Evolutionary conservation across 1,284 basidiomycete species (phyloP), one percentile per base, ranked within the genome.

Genomic region (Ustilago shanxiensis): DNA sequence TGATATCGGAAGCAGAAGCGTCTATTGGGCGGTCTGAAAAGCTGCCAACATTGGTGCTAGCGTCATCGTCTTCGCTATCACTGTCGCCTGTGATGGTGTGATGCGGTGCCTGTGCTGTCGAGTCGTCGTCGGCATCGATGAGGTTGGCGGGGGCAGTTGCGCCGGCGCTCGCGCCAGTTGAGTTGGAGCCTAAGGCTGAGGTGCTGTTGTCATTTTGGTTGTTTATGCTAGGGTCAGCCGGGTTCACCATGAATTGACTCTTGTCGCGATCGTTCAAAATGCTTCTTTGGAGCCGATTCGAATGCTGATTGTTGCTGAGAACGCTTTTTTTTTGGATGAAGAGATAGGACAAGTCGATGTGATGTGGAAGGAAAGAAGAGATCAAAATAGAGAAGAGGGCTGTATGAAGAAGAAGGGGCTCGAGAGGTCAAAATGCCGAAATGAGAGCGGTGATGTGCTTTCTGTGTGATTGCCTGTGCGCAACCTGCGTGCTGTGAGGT

Each of bases 31-130:
- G 59, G 18, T 71, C 68, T 4, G 63, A 56, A 18, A 72, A 66
- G 60, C 70, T 66, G 57, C 70, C 70, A 3, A 66, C 64, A 18
- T 72, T 72, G 28, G 70, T 72, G 52, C 47, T 66, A 9, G 57
- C 51, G 35, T 60, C 60, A 41, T 62, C 69, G 22, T 72, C 70
- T 29, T 44, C 52, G 54, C 56, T 61, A 18, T 67, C 70, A 39
- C 52, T 63, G 26, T 67, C 60, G 51, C 52, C 57, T 8, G 57
- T 29, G 39, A 72, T 63, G 28, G 60, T 72, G 57, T 72, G 70
- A 53, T 72, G 70, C 8, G 70, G 70, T 47, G 70, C 70, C 22
- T 72, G 61, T 24, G 53, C 57, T 44, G 50, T 16, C 29, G 66
- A 37, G 13, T 60, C 54, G 45, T 57, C 18, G 18, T 59, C 39